Conservation (phyloP, 129 eudicot genomes). For the Glebionis coronaria region DNA sequence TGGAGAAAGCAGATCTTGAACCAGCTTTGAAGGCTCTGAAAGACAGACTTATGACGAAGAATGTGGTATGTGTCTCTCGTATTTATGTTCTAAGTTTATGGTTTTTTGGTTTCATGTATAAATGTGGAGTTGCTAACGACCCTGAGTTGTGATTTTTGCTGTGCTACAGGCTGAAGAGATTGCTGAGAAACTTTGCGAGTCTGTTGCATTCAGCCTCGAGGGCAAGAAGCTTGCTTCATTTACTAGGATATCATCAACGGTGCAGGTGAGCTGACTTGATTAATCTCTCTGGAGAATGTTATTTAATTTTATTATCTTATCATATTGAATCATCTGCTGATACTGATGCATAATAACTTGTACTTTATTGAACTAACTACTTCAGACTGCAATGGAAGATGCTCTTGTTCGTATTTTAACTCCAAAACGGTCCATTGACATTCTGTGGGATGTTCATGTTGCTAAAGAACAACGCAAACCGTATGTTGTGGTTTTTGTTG, state of each 20-base stretch:
- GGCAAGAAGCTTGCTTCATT: slow-evolving; percentile 91
- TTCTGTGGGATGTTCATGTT: slow-evolving; percentile 89
- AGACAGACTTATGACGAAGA: slow-evolving; percentile 96
- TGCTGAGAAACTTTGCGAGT: slow-evolving; percentile 93
- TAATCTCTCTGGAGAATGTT: neutral
- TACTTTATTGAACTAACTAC: slow-evolving; percentile 25
- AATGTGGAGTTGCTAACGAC: no score
- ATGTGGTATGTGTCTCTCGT: slow-evolving; percentile 64
- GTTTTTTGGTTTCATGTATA: no score
- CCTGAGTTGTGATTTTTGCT: slow-evolving; percentile 21
- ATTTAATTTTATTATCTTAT: no score
- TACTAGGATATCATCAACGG: slow-evolving; percentile 94
- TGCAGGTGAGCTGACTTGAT: slow-evolving; percentile 51
- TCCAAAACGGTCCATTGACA: slow-evolving; percentile 93
- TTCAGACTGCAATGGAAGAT: slow-evolving; percentile 95
- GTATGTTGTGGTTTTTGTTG: slow-evolving; percentile 95
- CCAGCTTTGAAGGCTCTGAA: slow-evolving; percentile 94
- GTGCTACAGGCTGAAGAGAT: slow-evolving; percentile 83
- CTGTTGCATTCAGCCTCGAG: slow-evolving; percentile 93
- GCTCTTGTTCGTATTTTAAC: slow-evolving; percentile 97
- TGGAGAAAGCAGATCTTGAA: slow-evolving; percentile 90
- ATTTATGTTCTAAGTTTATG: slow-evolving; percentile 1
- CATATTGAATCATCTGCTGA: no score
- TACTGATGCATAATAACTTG: no score
- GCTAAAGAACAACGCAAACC: slow-evolving; percentile 91